Percentiles rank a stretch among this genome's conserved stretches.
Conservation (phyloP, 2,329 filamentous ascomycete species). For the Colletotrichum incanum region DNA sequence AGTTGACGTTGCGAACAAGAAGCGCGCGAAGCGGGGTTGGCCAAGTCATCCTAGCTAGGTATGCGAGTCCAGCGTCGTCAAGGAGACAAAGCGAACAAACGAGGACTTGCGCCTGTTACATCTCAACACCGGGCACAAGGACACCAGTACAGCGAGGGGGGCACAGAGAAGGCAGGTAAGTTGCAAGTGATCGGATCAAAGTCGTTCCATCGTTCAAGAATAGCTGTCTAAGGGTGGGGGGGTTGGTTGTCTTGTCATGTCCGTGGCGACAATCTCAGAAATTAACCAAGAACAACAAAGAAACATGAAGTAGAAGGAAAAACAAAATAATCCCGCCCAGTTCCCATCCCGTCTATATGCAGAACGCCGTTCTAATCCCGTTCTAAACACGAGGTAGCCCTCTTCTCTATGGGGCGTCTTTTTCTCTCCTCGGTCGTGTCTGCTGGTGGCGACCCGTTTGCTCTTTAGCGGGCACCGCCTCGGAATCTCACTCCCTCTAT, state of each 20-base stretch:
- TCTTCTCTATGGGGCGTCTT: not conserved
- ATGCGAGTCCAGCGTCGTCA: too few species aligned
- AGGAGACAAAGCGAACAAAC: too few species aligned
- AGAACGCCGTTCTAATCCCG: slow-evolving; percentile 38
- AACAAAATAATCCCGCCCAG: slow-evolving; percentile 20
- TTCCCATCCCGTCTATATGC: slow-evolving; percentile 39
- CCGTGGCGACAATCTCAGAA: slow-evolving; percentile 4
- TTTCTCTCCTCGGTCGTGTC: not conserved
- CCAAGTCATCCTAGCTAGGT: too few species aligned
- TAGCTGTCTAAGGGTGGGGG: slow-evolving; percentile 34
- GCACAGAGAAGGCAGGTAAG: not conserved
- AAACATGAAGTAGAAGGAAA: not conserved
- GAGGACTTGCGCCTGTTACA: not conserved
- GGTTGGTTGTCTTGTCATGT: slow-evolving; percentile 20
- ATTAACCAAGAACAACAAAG: not conserved
- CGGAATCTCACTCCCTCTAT: slow-evolving; percentile 9
- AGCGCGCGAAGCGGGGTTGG: too few species aligned
- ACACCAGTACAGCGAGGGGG: not conserved
- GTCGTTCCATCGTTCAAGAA: slow-evolving; percentile 37
- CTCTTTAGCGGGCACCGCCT: not conserved
- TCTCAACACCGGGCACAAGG: not conserved
- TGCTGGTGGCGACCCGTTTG: not conserved
- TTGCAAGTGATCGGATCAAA: slow-evolving; percentile 5
- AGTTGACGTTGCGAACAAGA: too few species aligned
- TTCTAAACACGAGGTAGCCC: slow-evolving; percentile 12